These are phyloP conservation scores for Trichoderma harzianum DNA, from an alignment of 2,329 filamentous ascomycete genomes.

Conservation along the genomic window DNA sequence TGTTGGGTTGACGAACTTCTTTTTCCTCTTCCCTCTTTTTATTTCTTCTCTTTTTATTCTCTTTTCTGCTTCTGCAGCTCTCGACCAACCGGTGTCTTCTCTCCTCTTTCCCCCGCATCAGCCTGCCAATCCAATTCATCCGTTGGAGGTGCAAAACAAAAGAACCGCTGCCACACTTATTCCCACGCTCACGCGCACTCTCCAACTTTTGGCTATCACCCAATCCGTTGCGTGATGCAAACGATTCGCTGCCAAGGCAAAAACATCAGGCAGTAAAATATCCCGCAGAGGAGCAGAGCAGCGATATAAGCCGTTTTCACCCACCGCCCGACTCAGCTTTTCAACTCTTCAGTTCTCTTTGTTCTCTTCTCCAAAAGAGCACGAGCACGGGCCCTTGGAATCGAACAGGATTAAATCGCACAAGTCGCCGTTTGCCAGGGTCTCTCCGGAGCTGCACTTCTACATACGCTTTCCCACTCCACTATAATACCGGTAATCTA, in stretches of 20 bases:
- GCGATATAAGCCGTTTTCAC: neutral
- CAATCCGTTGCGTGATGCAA: conserved; percentile 15
- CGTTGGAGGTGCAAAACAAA: neutral
- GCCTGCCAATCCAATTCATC: neutral
- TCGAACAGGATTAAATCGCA: neutral
- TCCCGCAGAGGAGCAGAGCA: neutral
- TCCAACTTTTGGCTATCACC: conserved; percentile 1
- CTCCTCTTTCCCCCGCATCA: neutral
- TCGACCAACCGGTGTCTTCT: neutral
- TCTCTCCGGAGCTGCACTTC: neutral
- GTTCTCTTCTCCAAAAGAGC: neutral
- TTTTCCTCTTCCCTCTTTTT: neutral
- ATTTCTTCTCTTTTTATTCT: neutral
- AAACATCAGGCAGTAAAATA: neutral
- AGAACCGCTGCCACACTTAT: neutral
- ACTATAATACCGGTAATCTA: conserved; percentile 6
- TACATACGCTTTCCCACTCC: conserved; percentile 1
- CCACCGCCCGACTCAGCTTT: neutral
- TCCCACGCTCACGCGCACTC: conserved; percentile 9
- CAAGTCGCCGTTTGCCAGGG: neutral
- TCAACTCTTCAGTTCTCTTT: too few species aligned
- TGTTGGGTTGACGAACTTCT: neutral
- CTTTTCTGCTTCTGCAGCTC: neutral
- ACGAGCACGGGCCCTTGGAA: neutral
- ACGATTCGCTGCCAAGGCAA: neutral